Conservation (phyloP, 176 grass and related monocot species). For the Secale cereale region DNA sequence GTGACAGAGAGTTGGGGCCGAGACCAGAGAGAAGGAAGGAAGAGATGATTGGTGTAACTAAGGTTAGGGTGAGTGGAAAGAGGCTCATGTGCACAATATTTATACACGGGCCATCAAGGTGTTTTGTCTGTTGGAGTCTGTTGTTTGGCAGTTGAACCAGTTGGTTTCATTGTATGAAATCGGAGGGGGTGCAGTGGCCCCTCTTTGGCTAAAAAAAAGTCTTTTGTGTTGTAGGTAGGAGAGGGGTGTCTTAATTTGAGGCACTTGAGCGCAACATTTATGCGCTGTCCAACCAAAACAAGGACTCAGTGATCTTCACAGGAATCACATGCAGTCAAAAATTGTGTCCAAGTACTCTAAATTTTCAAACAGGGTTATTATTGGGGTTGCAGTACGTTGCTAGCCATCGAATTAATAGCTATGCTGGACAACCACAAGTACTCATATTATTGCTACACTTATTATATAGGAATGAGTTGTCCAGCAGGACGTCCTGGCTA, state of each 20-base stretch:
- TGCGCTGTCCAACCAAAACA: not conserved
- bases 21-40: not conserved
- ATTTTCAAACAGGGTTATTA: not conserved
- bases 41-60: not conserved
- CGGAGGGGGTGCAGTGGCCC: too few relatives aligned
- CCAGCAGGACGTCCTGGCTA: too few relatives aligned
- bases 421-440: not conserved
- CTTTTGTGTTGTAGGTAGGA: not conserved
- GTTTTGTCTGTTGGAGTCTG: too few relatives aligned
- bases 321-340: not conserved
- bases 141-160: too few relatives aligned
- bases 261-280: not conserved
- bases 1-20: too few relatives aligned
- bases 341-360: not conserved
- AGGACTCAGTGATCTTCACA: not conserved
- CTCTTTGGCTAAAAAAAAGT: too few relatives aligned
- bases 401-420: not conserved
- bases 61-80: not conserved
- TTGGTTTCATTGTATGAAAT: too few relatives aligned
- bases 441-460: not conserved
- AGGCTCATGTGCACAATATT: constrained; percentile 5
- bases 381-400: not conserved
- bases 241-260: not conserved
- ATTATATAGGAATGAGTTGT: too few relatives aligned
- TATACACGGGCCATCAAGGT: constrained; percentile 24